Evolutionary conservation across 108 stramenopile genomes (phyloP).

Genomic region (Cylindrotheca fusiformis): DNA sequence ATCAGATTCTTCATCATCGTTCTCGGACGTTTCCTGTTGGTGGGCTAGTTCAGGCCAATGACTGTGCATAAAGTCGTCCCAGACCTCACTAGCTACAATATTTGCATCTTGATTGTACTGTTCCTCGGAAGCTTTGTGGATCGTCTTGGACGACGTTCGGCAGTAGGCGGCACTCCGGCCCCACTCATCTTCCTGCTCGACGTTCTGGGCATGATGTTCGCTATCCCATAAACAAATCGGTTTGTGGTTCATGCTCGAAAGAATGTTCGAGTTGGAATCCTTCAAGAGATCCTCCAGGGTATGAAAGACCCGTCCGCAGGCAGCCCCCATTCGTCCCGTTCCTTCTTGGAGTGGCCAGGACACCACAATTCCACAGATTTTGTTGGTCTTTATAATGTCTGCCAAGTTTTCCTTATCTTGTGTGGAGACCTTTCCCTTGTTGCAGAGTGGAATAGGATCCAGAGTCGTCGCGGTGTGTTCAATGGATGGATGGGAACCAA

Average conservation of each 20-base stretch:
- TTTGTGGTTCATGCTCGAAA: neutral
- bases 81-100: constrained; percentile 14
- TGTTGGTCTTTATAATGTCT: constrained; percentile 17
- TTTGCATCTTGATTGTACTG: constrained; percentile 35
- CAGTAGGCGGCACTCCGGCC: constrained; percentile 26
- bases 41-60: constrained; percentile 27
- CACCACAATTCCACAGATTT: constrained; percentile 45
- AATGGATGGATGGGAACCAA: constrained; percentile 28
- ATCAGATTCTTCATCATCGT: no score
- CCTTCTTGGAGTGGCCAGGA: constrained; percentile 36
- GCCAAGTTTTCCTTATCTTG: constrained; percentile 9
- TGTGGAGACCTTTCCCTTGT: constrained; percentile 2
- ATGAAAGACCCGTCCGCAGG: constrained; percentile 36
- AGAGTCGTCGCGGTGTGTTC: neutral
- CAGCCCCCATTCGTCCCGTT: constrained; percentile 28
- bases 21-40: no score
- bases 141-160: constrained; percentile 13
- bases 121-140: constrained; percentile 24
- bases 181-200: constrained; percentile 22
- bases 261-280: neutral
- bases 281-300: constrained; percentile 23
- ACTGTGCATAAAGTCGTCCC: constrained; percentile 34
- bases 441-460: constrained; percentile 11
- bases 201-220: neutral
- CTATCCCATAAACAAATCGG: constrained; percentile 42